Percentiles rank a stretch among this genome's conserved stretches.
Evolutionary conservation across 208 protist species (phyloP).

Genomic region (Trypanosoma platydactyli): DNA sequence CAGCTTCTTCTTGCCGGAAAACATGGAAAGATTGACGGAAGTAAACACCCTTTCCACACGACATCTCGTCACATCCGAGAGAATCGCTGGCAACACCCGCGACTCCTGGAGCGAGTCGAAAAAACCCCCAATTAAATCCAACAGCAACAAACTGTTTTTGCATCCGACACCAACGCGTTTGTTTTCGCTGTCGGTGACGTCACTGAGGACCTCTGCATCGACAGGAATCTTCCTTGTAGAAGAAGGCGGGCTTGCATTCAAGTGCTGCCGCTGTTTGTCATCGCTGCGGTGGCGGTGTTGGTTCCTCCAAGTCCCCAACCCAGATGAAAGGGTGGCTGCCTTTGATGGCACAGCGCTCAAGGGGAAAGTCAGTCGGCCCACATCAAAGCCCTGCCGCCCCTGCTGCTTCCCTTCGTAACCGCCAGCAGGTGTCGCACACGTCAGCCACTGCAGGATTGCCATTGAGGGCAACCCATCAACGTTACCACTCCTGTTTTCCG

Average conservation of each 20-base stretch:
- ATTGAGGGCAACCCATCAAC: slow-evolving; percentile 51
- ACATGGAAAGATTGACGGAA: slow-evolving; percentile 55
- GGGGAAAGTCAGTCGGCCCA: slow-evolving; percentile 23
- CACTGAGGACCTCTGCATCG: neutral
- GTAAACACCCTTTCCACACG: slow-evolving; percentile 69
- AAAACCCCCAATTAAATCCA: slow-evolving; percentile 57
- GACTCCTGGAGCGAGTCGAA: slow-evolving; percentile 54
- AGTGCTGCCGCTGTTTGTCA: neutral
- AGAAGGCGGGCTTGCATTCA: neutral
- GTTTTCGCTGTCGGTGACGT: neutral
- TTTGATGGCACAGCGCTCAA: slow-evolving; percentile 8
- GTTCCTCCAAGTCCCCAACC: slow-evolving; percentile 8
- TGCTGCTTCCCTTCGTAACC: neutral
- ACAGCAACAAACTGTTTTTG: slow-evolving; percentile 35
- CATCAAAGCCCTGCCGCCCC: slow-evolving; percentile 7
- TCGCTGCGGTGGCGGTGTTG: slow-evolving; percentile 10
- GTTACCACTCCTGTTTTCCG: slow-evolving; percentile 16
- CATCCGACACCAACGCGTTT: slow-evolving; percentile 15
- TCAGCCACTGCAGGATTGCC: slow-evolving; percentile 75
- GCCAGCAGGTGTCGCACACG: slow-evolving; percentile 33
- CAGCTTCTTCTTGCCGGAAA: slow-evolving; percentile 30
- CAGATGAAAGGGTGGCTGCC: slow-evolving; percentile 17
- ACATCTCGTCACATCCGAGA: slow-evolving; percentile 53
- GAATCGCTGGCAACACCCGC: slow-evolving; percentile 55
- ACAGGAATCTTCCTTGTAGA: neutral